phyloP scores from a whole-genome alignment of 1,139 yeast species.

The Tardiomyces depauwii region DNA sequence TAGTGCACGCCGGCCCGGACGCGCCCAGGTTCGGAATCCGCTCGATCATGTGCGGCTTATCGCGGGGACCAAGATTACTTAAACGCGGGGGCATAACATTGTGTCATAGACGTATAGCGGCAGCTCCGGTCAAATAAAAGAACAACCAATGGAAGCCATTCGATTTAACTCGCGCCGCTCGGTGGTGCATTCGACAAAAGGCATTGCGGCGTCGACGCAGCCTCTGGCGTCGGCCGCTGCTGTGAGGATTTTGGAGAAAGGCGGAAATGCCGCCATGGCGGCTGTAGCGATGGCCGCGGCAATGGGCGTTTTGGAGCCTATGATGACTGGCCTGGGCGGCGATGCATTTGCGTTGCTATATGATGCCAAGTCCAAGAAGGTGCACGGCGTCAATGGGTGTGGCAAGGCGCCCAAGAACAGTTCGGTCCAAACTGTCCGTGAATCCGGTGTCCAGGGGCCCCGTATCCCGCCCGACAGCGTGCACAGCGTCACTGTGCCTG shows the following conservation, averaged over 20 bases:
- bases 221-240: conserved; percentile 75
- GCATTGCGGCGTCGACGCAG: conserved; percentile 67
- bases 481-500: conserved; percentile 61
- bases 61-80: too few relatives aligned
- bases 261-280: conserved; percentile 73
- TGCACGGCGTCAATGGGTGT: conserved; percentile 64
- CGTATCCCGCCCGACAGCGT: conserved; percentile 36
- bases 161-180: conserved; percentile 53
- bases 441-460: conserved; percentile 31
- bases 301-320: conserved; percentile 60
- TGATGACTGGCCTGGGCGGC: conserved; percentile 76
- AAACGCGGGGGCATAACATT: too few relatives aligned
- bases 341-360: conserved; percentile 65
- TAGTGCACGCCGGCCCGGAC: too few relatives aligned
- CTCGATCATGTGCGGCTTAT: too few relatives aligned
- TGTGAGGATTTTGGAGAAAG: conserved; percentile 46
- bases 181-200: conserved; percentile 64
- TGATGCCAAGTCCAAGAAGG: conserved; percentile 37
- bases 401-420: conserved; percentile 55
- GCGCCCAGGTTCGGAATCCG: too few relatives aligned
- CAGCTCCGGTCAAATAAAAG: too few relatives aligned
- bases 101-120: too few relatives aligned
- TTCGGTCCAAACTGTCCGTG: conserved; percentile 38
- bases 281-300: conserved; percentile 75
- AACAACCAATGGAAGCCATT: conserved; percentile 1